Conservation (phyloP, 352 stramenopile species). For the Phytopythium sindhum region DNA sequence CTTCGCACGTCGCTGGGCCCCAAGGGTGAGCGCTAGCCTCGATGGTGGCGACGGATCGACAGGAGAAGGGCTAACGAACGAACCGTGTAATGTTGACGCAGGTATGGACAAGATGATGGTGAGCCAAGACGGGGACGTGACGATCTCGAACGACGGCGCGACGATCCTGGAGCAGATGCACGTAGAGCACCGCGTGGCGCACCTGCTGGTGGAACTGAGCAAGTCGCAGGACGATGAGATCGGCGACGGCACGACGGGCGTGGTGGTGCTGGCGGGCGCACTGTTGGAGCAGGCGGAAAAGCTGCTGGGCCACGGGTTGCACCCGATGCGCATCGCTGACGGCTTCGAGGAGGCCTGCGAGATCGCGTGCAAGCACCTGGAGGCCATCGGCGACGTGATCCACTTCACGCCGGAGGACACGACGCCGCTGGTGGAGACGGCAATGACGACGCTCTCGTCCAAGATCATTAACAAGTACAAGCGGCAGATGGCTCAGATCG, state of each 20-base stretch:
- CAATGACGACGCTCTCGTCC: slow-evolving; percentile 98
- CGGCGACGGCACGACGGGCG: slow-evolving; percentile 99
- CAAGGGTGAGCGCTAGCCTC: slow-evolving; percentile 87
- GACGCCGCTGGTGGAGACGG: slow-evolving; percentile 94
- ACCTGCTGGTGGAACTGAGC: slow-evolving; percentile 98
- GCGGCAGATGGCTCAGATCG: slow-evolving; percentile 98
- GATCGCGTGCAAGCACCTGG: slow-evolving; percentile 95
- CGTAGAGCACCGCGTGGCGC: slow-evolving; percentile 97
- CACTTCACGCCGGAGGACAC: slow-evolving; percentile 95
- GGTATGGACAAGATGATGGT: slow-evolving; percentile 99
- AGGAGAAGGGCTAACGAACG: neutral
- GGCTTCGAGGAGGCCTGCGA: slow-evolving; percentile 98
- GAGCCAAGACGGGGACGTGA: slow-evolving; percentile 98
- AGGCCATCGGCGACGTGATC: slow-evolving; percentile 94
- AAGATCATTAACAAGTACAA: slow-evolving; percentile 99
- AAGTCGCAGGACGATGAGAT: slow-evolving; percentile 99
- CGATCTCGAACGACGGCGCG: slow-evolving; percentile 99
- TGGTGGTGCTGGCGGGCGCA: slow-evolving; percentile 97
- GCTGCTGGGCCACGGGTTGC: slow-evolving; percentile 95
- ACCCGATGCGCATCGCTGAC: slow-evolving; percentile 98
- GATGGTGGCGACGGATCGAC: too few species aligned
- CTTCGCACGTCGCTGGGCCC: slow-evolving; percentile 97
- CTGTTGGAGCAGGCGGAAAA: slow-evolving; percentile 97
- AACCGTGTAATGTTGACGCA: slow-evolving; percentile 8
- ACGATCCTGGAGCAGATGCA: slow-evolving; percentile 99